Base-by-base conservation (phyloP, 2,329 filamentous ascomycete genomes). In the Davidsoniella virescens region DNA sequence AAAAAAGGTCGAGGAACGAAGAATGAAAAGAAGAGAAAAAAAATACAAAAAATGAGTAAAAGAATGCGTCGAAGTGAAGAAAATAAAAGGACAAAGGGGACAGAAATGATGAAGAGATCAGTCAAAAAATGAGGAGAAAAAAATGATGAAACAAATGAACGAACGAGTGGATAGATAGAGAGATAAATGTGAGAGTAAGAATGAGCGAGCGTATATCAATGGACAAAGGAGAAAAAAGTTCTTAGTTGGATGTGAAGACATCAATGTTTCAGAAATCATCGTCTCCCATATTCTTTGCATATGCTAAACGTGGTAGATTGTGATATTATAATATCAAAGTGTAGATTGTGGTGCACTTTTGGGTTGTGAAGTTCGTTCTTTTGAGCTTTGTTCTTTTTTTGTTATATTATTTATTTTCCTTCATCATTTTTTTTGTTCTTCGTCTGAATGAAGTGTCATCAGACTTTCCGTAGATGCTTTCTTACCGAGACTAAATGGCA, bases 401-500 rank as follows among this genome's bases (percentile, higher is more conserved):
- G 44, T 42, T 47, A 44, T 10, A 8, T 10, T 33, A 1, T 33
- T 33, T 33, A 3, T 6, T 37, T 54, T 16, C 54, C 55, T 44
- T 49, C 53, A 41, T 47, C 50, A 16, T 8, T 54, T 41, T 23
- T 36, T 36, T 16, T 51, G 29, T 4, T 64, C 62, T 17, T 58
- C 54, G 4, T 61, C 58, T 8, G 73, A 76, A 36, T 69, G 66
- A 17, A 87, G 63, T 0, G 82, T 86, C 48, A 81, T 65, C 72
- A 82, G 85, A 64, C 81, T 86, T 1, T 80, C 80, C 16, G 77
- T 82, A 3, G 76, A 73, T 2, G 74, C 73, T 17, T 82, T 72
- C 55, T 73, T 73, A 48, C 73, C 72, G 12, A 88, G 62, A 51
- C 75, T 82, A 59, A 88, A 88, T 0, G 84, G 84, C 56, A 85